phyloP scores from a whole-genome alignment of 2,329 filamentous ascomycete species.

The Colletotrichum eremochloae region DNA sequence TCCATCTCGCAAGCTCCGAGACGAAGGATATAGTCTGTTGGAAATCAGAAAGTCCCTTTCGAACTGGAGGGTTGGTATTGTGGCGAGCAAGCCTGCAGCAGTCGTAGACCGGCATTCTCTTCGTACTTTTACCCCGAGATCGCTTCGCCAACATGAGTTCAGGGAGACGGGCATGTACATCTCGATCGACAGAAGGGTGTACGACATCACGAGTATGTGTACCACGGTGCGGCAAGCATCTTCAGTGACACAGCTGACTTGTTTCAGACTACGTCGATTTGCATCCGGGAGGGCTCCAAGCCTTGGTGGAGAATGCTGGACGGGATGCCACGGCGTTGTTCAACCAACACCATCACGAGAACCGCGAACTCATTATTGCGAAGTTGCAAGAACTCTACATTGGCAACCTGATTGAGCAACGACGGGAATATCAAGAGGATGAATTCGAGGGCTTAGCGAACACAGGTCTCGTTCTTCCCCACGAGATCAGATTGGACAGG shows the following conservation, averaged over 20 bases:
- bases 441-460: neutral
- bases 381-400: slow-evolving; percentile 18
- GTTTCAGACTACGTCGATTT: slow-evolving; percentile 35
- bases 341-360: slow-evolving; percentile 12
- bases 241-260: neutral
- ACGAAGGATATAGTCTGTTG: neutral
- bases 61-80: slow-evolving; percentile 17
- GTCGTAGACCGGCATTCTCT: neutral
- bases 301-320: slow-evolving; percentile 27
- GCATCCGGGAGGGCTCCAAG: slow-evolving; percentile 36
- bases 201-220: slow-evolving; percentile 39
- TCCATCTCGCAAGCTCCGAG: slow-evolving; percentile 13
- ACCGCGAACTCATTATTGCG: slow-evolving; percentile 12
- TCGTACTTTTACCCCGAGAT: neutral
- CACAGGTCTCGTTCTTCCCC: neutral
- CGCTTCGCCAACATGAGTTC: slow-evolving; percentile 26
- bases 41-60: neutral
- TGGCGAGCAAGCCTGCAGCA: neutral
- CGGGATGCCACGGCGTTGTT: slow-evolving; percentile 36
- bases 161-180: slow-evolving; percentile 30
- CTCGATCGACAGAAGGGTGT: slow-evolving; percentile 33
- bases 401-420: slow-evolving; percentile 16
- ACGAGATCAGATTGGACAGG: slow-evolving; percentile 21
- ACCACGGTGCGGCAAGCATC: accelerated
- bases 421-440: neutral